Evolutionary conservation across 208 protist genomes (phyloP), one percentile per base, ranked within the genome.

Genomic region (Naegleria fowleri): DNA sequence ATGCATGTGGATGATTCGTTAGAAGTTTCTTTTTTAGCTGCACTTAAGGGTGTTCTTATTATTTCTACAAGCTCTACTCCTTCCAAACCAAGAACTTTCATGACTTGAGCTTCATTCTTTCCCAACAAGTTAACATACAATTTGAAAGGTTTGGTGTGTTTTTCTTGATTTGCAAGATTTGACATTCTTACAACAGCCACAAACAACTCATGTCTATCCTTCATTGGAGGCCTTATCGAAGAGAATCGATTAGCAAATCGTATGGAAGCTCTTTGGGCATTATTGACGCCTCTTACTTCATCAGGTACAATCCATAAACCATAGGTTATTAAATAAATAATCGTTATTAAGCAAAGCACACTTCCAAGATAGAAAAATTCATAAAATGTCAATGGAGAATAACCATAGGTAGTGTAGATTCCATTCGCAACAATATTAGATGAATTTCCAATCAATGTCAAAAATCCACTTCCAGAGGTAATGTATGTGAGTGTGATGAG

Each of bases 361-460:
- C 67, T 36, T 36, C 67, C 67, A 0, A 79, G 16, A 79, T 79
- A 79, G 29, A 79, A 36, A 79, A 79, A 79, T 33, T 79, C 67
- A 79, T 36, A 79, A 36, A 79, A 79, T 36, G 29, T 36, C 16
- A 79, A 79, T 79, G 16, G 25, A 36, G 0, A 7, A 79, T 36
- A 79, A 5, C 67, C 67, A 36, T 79, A 79, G 2, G 67, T 36
- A 36, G 13, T 11, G 11, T 25, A 39, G 19, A 85, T 43, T 43
- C 90, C 90, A 19, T 11, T 38, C 5, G 40, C 83, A 33, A 92
- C 87, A 19, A 93, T 85, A 51, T 93, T 93, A 33, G 92, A 91
- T 29, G 86, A 91, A 7, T 91, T 91, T 67, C 92, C 92, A 67
- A 93, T 90, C 15, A 93, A 67, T 75, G 91, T 92, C 85, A 91